Base-by-base conservation (phyloP, 768 basidiomycete species). In the Collybia sordida region DNA sequence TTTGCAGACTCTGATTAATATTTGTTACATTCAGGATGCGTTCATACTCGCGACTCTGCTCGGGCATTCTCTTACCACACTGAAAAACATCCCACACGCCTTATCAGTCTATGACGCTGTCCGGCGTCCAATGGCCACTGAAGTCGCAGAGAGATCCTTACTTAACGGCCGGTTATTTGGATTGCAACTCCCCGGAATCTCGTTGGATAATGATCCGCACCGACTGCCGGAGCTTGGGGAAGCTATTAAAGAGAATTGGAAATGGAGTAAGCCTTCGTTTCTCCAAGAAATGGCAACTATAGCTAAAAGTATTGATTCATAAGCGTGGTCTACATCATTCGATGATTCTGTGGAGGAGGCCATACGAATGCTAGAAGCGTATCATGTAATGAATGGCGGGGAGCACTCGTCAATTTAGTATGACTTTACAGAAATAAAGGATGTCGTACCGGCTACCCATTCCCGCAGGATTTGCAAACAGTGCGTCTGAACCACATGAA, bases 31-130 rank as follows among this genome's bases (percentile, higher is more conserved):
- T n/a, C n/a, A 57, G 52, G 58, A 59, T 36, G 54, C 50, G 15
- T 49, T 49, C 27, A 43, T 59, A 14, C 45, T 59, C 7, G 52
- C 52, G 18, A 54, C 55, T 9, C 56, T 52, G 17, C 42, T 54
- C 12, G 52, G 60, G 1, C 57, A 61, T 50, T 45, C 36, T 9
- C 39, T 53, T 7, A 58, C 60, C 2, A 50, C 41, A 2, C 24
- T 61, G 23, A 54, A 59, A 18, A 70, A 61, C 4, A 49, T 70
- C 12, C 47, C 64, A 8, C 55, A 54, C 25, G 70, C 68, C 1
- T 57, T 75, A 19, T 50, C 55, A 1, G 64, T 73, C 15, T 74
- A 72, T 42, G 70, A 75, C 51, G 57, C 63, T 21, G 42, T 75
- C 11, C 70, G 73, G 19, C 64, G 72, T 1, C 72, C 73, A 14